phyloP scores from a whole-genome alignment of 176 grass and related monocot genomes.

The Carex kokanica region DNA sequence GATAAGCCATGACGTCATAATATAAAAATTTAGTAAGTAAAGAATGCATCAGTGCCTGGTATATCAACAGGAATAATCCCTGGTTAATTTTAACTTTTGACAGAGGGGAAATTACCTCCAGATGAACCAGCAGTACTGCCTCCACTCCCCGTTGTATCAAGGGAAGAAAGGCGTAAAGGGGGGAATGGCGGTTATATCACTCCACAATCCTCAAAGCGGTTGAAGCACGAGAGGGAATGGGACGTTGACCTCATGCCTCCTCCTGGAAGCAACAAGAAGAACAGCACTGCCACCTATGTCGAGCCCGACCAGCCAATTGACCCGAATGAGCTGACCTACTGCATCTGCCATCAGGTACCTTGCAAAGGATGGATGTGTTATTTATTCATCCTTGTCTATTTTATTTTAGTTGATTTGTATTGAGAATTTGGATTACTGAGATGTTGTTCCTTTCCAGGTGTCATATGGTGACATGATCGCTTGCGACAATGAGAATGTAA shows the following conservation, averaged over 20 bases:
- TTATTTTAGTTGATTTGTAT: slow-evolving; percentile 12
- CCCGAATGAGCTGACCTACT: slow-evolving; percentile 95
- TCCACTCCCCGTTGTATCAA: slow-evolving; percentile 44
- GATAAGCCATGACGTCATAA: not conserved
- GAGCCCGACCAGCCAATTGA: slow-evolving; percentile 80
- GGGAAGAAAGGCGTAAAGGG: slow-evolving; percentile 71
- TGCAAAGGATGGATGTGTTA: slow-evolving; percentile 20
- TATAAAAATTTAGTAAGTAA: not conserved
- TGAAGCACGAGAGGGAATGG: slow-evolving; percentile 80
- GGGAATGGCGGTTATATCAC: slow-evolving; percentile 69
- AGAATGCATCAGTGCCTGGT: not conserved
- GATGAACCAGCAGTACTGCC: slow-evolving; percentile 77
- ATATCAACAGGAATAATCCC: slow-evolving; percentile 2
- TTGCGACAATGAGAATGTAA: slow-evolving; percentile 98
- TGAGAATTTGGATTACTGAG: slow-evolving; percentile 10
- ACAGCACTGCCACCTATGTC: slow-evolving; percentile 41
- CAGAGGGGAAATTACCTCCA: slow-evolving; percentile 88
- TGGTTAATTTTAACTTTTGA: slow-evolving; percentile 33
- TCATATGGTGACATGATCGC: slow-evolving; percentile 99
- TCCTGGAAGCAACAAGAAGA: slow-evolving; percentile 87
- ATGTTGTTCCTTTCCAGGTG: slow-evolving; percentile 49
- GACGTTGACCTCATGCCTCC: slow-evolving; percentile 97
- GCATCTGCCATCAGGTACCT: slow-evolving; percentile 93
- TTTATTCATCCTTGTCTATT: slow-evolving; percentile 6
- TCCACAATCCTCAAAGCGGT: slow-evolving; percentile 74